These are phyloP conservation scores for Populus hybrid DNA, from an alignment of 441 rosid species.

Conservation along the genomic window DNA sequence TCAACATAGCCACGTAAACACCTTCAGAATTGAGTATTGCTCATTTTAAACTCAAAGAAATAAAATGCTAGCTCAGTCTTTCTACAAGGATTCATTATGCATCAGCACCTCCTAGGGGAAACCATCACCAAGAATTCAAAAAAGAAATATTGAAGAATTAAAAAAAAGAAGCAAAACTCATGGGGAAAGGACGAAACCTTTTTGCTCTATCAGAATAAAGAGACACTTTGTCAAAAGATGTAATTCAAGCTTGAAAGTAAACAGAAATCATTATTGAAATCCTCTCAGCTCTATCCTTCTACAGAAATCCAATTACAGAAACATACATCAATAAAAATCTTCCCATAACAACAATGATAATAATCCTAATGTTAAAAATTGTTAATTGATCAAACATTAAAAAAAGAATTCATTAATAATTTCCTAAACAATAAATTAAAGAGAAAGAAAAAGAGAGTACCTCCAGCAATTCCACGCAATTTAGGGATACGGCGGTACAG, in stretches of 20 bases:
- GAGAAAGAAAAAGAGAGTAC: constrained; percentile 24
- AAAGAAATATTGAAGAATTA: background rate
- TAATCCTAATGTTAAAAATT: too few species aligned
- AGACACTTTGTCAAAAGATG: background rate
- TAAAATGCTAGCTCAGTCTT: background rate
- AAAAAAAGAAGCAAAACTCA: background rate
- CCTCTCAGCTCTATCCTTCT: background rate
- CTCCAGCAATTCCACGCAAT: constrained; percentile 93
- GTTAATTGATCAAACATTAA: background rate
- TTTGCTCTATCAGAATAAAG: background rate
- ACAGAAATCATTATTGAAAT: background rate
- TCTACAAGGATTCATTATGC: background rate
- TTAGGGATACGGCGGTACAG: constrained; percentile 82
- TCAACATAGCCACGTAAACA: background rate
- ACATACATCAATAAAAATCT: background rate
- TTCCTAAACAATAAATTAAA: background rate
- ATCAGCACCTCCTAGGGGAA: background rate
- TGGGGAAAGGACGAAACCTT: background rate
- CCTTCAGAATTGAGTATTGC: background rate
- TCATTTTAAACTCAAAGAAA: background rate
- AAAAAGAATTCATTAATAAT: background rate
- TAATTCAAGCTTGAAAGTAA: background rate
- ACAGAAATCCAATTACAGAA: background rate
- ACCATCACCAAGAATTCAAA: background rate
- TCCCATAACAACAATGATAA: background rate